These are phyloP conservation scores for Pseudopithomyces chartarum DNA, from an alignment of 2,329 filamentous ascomycete species.

Conservation along the genomic window DNA sequence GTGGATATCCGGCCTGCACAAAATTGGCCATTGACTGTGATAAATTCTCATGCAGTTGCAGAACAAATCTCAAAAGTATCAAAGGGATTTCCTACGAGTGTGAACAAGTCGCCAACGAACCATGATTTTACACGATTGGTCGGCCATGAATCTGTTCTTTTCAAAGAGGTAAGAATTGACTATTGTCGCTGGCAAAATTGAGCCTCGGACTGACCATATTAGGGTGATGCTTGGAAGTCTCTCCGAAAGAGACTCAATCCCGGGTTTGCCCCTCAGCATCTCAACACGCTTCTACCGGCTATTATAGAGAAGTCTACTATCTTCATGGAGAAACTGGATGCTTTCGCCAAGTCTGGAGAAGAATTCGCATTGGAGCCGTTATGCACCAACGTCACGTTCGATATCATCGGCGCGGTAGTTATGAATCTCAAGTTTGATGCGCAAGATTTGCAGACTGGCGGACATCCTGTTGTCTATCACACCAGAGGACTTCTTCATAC, in stretches of 20 bases:
- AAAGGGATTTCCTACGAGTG: constrained; percentile 36
- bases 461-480: constrained; percentile 31
- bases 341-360: constrained; percentile 25
- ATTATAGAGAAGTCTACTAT: constrained; percentile 42
- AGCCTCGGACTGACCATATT: neutral
- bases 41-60: constrained; percentile 39
- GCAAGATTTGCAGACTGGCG: constrained; percentile 25
- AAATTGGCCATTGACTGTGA: constrained; percentile 26
- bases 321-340: constrained; percentile 39
- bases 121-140: constrained; percentile 24
- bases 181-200: neutral
- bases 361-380: constrained; percentile 37
- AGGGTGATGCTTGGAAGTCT: constrained; percentile 41
- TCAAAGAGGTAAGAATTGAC: constrained; percentile 20
- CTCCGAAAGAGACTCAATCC: constrained; percentile 44
- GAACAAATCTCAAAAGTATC: constrained; percentile 39
- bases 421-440: constrained; percentile 36
- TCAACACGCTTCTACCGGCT: constrained; percentile 39
- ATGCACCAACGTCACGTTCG: constrained; percentile 39
- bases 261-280: constrained; percentile 44
- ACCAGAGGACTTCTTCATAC: constrained; percentile 26
- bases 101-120: constrained; percentile 42
- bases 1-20: constrained; percentile 39
- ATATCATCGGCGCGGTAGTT: constrained; percentile 42
- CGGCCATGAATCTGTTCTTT: constrained; percentile 36